phyloP scores from a whole-genome alignment of 176 grass and related monocot species.

The Zoysia japonica region DNA sequence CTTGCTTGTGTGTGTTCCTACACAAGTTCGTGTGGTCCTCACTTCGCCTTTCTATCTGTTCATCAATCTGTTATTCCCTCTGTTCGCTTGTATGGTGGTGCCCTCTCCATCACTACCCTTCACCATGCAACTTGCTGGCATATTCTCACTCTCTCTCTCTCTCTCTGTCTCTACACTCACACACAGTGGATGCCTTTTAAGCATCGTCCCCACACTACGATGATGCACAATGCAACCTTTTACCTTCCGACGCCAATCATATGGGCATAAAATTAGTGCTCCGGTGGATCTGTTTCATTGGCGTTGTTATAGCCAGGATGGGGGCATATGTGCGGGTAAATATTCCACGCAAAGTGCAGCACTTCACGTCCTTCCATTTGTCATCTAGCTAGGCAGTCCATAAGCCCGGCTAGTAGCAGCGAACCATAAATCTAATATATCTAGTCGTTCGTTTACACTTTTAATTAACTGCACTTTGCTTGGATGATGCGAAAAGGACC shows the following conservation, averaged over 20 bases:
- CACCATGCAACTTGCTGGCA: slow-evolving; percentile 35
- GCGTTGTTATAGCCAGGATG: background rate
- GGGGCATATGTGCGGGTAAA: slow-evolving; percentile 27
- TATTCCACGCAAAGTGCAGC: slow-evolving; percentile 48
- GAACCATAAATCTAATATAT: slow-evolving; percentile 34
- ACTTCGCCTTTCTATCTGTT: slow-evolving; percentile 34
- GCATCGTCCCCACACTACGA: slow-evolving; percentile 40
- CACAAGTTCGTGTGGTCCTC: slow-evolving; percentile 32
- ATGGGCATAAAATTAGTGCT: slow-evolving; percentile 43
- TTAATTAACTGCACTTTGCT: background rate
- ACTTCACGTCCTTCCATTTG: slow-evolving; percentile 39
- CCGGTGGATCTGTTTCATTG: slow-evolving; percentile 31
- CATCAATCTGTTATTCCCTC: slow-evolving; percentile 33
- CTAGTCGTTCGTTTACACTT: slow-evolving; percentile 12
- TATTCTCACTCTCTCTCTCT: background rate
- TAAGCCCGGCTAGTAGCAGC: background rate
- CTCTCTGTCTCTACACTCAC: background rate
- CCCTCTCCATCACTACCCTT: slow-evolving; percentile 27
- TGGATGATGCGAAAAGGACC: background rate
- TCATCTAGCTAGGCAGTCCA: slow-evolving; percentile 31
- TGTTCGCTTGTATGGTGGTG: slow-evolving; percentile 43
- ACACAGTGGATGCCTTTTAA: slow-evolving; percentile 3
- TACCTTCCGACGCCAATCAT: slow-evolving; percentile 47
- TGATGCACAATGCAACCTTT: slow-evolving; percentile 42
- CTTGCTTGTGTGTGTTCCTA: background rate